These are phyloP conservation scores for Phytophthora quininea DNA, from an alignment of 352 stramenopile species.

Conservation along the genomic window DNA sequence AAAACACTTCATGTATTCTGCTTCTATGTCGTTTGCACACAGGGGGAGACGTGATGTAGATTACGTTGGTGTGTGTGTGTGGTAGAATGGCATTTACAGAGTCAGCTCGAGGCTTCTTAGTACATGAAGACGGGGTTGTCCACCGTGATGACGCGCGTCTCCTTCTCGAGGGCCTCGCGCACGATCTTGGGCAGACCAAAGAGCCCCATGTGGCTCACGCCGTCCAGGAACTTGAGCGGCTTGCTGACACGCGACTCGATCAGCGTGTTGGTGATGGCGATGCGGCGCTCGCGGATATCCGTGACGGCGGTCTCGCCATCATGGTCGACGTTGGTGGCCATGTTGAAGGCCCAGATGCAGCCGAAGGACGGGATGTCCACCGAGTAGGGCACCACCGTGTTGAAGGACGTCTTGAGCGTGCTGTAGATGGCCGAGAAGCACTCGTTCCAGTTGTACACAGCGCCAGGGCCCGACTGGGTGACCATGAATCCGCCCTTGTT, in stretches of 20 bases:
- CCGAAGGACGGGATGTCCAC: slow-evolving; percentile 94
- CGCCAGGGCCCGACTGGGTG: slow-evolving; percentile 92
- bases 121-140: slow-evolving; percentile 97
- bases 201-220: slow-evolving; percentile 87
- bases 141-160: slow-evolving; percentile 95
- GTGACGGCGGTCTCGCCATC: slow-evolving; percentile 53
- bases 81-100: slow-evolving; percentile 34
- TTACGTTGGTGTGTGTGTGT: slow-evolving; percentile 14
- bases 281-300: slow-evolving; percentile 56
- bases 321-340: slow-evolving; percentile 78
- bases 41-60: slow-evolving; percentile 21
- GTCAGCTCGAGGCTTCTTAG: slow-evolving; percentile 56
- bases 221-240: slow-evolving; percentile 93
- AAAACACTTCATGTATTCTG: slow-evolving; percentile 16
- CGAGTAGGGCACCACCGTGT: slow-evolving; percentile 92
- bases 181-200: slow-evolving; percentile 93
- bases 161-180: slow-evolving; percentile 81
- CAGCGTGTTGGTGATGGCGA: slow-evolving; percentile 69
- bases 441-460: slow-evolving; percentile 90
- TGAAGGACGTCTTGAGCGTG: slow-evolving; percentile 92
- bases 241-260: slow-evolving; percentile 64
- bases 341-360: slow-evolving; percentile 94
- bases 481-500: slow-evolving; percentile 91
- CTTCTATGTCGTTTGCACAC: slow-evolving; percentile 33
- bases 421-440: slow-evolving; percentile 96